Evolutionary conservation across 768 basidiomycete species (phyloP).

Genomic region (Coprinellus micaceus): DNA sequence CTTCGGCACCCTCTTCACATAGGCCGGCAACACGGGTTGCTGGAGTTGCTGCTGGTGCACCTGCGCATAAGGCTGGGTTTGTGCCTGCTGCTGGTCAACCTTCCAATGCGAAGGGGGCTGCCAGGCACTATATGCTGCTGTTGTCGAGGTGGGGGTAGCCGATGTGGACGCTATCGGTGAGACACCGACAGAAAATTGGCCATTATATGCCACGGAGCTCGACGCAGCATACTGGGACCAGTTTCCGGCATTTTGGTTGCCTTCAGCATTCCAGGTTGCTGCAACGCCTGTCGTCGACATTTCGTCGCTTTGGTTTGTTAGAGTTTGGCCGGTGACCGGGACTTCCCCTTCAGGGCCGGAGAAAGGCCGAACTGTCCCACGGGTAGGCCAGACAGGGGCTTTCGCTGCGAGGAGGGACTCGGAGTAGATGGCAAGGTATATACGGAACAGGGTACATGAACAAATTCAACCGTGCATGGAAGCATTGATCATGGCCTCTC

Average conservation of each 20-base stretch:
- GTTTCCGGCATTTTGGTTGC: conserved; percentile 19
- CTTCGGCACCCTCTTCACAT: conserved; percentile 21
- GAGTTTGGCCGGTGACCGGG: conserved; percentile 39
- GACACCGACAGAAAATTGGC: conserved; percentile 19
- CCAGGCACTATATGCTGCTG: conserved; percentile 24
- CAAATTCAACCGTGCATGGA: too few relatives aligned
- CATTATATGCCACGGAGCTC: conserved; percentile 18
- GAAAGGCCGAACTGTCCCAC: neutral
- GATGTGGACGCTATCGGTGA: conserved; percentile 21
- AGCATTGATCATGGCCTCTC: neutral
- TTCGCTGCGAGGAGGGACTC: too few relatives aligned
- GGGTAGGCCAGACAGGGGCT: too few relatives aligned
- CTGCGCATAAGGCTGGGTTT: too few relatives aligned
- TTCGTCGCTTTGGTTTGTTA: conserved; percentile 35
- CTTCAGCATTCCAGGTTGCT: conserved; percentile 30
- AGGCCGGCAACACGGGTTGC: neutral
- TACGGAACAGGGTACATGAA: too few relatives aligned
- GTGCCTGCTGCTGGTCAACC: neutral
- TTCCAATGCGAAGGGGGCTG: conserved; percentile 18
- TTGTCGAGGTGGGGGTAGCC: conserved; percentile 15
- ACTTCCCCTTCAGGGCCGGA: conserved; percentile 37
- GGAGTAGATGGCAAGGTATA: too few relatives aligned
- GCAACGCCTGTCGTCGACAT: conserved; percentile 41
- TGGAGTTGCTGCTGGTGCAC: neutral
- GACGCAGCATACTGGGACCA: conserved; percentile 14